Base-by-base conservation (phyloP, 1,284 basidiomycete genomes). In the Tremellales sp. region DNA sequence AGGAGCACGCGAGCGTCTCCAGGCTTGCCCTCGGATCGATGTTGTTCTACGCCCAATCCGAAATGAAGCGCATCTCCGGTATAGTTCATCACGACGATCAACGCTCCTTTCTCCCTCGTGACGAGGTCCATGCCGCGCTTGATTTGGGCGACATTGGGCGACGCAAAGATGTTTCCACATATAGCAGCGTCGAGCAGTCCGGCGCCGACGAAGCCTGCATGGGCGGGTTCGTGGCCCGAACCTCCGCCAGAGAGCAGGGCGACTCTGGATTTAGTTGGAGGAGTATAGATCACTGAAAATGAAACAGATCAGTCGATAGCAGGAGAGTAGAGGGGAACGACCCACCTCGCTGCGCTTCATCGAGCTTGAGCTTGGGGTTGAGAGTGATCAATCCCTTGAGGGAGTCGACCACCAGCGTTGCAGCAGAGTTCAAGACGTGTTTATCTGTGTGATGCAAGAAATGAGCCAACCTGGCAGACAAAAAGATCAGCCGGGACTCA, bases 51-150 rank as follows among this genome's bases (percentile, higher is more conserved):
- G 3, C 90, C 90, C 6, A 97, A 79, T 35, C 92, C 91, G 62
- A 97, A 95, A 67, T 93, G 90, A 41, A 97, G 79, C 13, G 93
- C 82, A 62, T 95, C 90, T 24, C 89, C 88, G 0, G 89, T 92
- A 65, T 71, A 73, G 35, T 74, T 88, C 86, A 89, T 93, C 55
- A 92, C 87, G 54, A 92, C 58, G 38, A 66, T 50, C 49, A 66
- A 54, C 18, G 48, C 46, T 82, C 89, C 90, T 65, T 82, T 82
- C 39, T 85, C 79, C 54, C 83, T 85, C 58, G 82, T 81, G 3
- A 88, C 81, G 32, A 90, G 76, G 51, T 90, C 82, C 48, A 94
- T 85, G 6, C 80, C 89, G 19, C 83, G 77, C 40, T 81, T 77
- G 45, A 94, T 85, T 72, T 94, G 90, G 40, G 79, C 79, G 9